Evolutionary conservation across 257 asterid species (phyloP).

Genomic region (Fraxinus quadrangulata): DNA sequence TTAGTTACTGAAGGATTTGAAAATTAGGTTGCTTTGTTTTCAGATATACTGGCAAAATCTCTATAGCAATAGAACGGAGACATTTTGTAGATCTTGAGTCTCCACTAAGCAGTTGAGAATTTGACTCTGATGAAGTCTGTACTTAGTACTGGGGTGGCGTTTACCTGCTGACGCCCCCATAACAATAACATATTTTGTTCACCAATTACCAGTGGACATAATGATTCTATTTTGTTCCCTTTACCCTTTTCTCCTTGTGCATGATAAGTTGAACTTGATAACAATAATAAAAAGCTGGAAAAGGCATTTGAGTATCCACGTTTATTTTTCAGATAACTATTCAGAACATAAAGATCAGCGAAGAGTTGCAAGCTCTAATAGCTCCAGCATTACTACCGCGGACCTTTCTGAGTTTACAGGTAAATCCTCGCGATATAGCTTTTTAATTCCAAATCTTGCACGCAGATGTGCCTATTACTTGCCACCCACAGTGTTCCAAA

Average conservation of each 20-base stretch:
- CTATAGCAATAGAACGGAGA: background rate
- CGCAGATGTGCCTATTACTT: background rate
- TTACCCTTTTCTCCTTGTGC: conserved; percentile 8
- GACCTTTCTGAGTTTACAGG: conserved; percentile 77
- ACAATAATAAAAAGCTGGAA: conserved; percentile 1
- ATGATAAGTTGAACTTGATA: conserved; percentile 10
- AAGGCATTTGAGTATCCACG: background rate
- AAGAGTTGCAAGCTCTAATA: conserved; percentile 70
- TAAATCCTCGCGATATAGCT: conserved; percentile 18
- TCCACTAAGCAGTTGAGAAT: background rate
- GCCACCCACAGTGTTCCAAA: background rate
- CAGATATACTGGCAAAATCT: background rate
- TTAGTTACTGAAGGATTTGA: too few relatives aligned
- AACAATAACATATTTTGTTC: background rate
- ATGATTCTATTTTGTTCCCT: background rate
- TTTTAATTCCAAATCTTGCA: conserved; percentile 4
- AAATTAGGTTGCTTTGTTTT: background rate
- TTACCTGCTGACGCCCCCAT: background rate
- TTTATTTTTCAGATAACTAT: conserved; percentile 58
- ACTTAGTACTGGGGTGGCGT: background rate
- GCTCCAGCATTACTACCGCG: conserved; percentile 91
- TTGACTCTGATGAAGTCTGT: background rate
- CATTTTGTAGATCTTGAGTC: background rate
- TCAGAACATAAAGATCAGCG: conserved; percentile 70
- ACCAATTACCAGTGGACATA: background rate